Base-by-base conservation (phyloP, 306 rosid genomes). In the Quillaja saponaria region DNA sequence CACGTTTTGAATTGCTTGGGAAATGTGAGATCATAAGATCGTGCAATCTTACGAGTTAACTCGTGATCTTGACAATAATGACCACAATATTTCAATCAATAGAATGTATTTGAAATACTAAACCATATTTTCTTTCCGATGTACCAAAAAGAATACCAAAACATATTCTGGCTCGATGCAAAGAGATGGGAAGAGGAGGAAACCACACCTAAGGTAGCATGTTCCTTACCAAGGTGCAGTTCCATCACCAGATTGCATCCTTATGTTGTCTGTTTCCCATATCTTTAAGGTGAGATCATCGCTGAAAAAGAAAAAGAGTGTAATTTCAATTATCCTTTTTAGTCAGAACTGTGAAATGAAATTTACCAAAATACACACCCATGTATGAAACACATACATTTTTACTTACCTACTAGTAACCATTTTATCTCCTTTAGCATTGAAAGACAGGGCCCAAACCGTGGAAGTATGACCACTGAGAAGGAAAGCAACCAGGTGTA, bases 381-480 rank as follows among this genome's bases (percentile, higher is more conserved):
- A 73, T 11, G 59, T 11, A 63, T 16, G 40, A 18, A 51, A 60
- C 25, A 60, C 18, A 71, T 34, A 33, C 18, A 31, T 13, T 34
- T 56, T 38, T n/a, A 48, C 85, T 46, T 74, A 92, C 97, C 99
- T 83, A 77, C 95, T 84, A 38, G 91, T 78, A 63, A 87, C 96
- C 95, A 94, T 83, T 82, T 83, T 94, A 81, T 94, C 95, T 67
- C 95, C 99, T 17, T 68, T 64, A 34, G 82, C 58, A 75, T 85
- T 87, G 64, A 94, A 83, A 34, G 97, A 89, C 28, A 94, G 64
- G 62, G 96, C 96, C 97, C 99, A 94, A 25, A 89, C 86, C 25
- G 99, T 94, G 57, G 95, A 87, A 52, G 91, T 74, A 68, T 94
- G 99, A 59, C 97, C 97, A 15, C 97, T 94, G 83, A 68, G 56